Evolutionary conservation across 164 flowering plant species (phyloP).

Genomic region (Tetrastigma voinierianum): DNA sequence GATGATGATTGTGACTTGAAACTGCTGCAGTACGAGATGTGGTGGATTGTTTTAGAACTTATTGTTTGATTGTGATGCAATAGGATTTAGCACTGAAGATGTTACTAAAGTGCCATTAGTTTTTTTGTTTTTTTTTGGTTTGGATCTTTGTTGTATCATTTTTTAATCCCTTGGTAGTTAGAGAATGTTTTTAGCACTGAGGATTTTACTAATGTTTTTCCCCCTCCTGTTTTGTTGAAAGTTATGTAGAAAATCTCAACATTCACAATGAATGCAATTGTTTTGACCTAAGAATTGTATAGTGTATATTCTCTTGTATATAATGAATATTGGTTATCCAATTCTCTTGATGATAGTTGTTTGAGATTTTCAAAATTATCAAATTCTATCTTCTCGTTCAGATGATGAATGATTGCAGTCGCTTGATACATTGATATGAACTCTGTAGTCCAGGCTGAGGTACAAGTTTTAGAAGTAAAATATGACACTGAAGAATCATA

Average conservation of each 20-base stretch:
- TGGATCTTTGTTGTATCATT: slow-evolving; percentile 22
- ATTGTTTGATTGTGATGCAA: slow-evolving; percentile 21
- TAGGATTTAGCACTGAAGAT: slow-evolving; percentile 28
- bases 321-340: too few species aligned
- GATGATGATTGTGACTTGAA: slow-evolving; percentile 18
- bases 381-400: too few species aligned
- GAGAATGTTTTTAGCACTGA: too few species aligned
- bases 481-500: too few species aligned
- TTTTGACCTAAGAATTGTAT: slow-evolving; percentile 8
- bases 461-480: too few species aligned
- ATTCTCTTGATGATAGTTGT: too few species aligned
- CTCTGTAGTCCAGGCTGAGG: too few species aligned
- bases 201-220: slow-evolving; percentile 8
- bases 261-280: slow-evolving; percentile 2
- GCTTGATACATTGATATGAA: too few species aligned
- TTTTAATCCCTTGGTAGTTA: background rate
- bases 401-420: too few species aligned
- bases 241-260: slow-evolving; percentile 15
- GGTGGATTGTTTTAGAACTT: slow-evolving; percentile 18
- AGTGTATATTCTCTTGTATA: background rate
- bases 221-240: background rate
- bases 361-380: too few species aligned
- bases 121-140: slow-evolving; percentile 6
- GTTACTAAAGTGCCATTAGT: slow-evolving; percentile 17
- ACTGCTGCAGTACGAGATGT: slow-evolving; percentile 21